Base-by-base conservation (phyloP, 2,329 filamentous ascomycete species). In the Fusarium subglutinans region DNA sequence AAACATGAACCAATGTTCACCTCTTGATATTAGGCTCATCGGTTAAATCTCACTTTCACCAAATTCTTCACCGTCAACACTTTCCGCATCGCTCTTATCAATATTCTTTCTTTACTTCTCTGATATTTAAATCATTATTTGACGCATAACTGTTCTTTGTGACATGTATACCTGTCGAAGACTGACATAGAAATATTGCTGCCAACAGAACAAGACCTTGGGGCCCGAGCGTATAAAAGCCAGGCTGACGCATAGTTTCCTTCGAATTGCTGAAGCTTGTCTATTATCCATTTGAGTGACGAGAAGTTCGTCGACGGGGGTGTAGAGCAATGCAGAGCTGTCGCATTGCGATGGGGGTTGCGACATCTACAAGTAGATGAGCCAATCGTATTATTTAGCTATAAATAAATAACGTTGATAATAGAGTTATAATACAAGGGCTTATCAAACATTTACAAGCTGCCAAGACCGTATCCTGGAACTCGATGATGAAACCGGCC, bases 91-190 rank as follows among this genome's bases (percentile, higher is more conserved):
- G 3, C 2, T 8, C 20, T 12, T 8, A 30, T 22, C 13, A 11
- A 0, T 30, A 10, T 30, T 4, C 20, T 3, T 30, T n/a, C 14
- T n/a, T 30, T 2, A 17, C 5, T 12, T 50, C 3, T 5, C 7
- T 50, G 6, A 5, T 5, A 12, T 9, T 0, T 0, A 4, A 30
- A 6, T 28, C 28, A 28, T 28, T 28, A 13, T 9, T 8, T 13
- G 4, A 9, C 6, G 1, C 6, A 18, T 12, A 5, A 6, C 4
- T 8, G 22, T 4, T 9, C 0, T 7, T n/a, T 30, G n/a, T 3
- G 7, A 4, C 22, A 4, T 9, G 1, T 2, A n/a, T 9, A 3
- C 28, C 10, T 0, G 8, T 9, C 47, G 2, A n/a, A 18, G 22
- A n/a, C 11, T 8, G 3, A 10, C 5, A n/a, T 9, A 33, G 8